Conservation (phyloP, 2,329 filamentous ascomycete species). For the Nothomitra cinnamomea region DNA sequence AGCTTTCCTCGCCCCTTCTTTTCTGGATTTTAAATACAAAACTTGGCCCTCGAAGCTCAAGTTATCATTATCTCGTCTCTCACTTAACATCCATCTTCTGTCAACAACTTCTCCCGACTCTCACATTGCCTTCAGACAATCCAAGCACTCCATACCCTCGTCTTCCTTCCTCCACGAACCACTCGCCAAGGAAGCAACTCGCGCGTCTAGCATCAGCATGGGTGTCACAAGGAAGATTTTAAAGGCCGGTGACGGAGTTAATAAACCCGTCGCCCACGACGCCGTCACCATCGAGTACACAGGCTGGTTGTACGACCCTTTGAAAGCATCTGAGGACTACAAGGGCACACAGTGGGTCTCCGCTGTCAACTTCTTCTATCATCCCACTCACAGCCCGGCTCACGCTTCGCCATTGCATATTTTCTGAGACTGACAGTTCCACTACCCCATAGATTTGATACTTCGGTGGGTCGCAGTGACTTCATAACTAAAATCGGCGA, state of each 20-base stretch:
- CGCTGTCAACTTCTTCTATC: background rate
- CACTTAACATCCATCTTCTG: background rate
- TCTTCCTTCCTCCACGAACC: background rate
- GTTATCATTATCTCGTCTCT: background rate
- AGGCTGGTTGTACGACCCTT: slow-evolving; percentile 61
- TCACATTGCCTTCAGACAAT: background rate
- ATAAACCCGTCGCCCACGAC: slow-evolving; percentile 48
- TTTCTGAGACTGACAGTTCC: background rate
- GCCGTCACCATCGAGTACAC: slow-evolving; percentile 80
- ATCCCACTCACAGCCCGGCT: background rate
- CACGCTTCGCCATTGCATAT: background rate
- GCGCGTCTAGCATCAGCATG: slow-evolving; percentile 1
- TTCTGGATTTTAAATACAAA: background rate
- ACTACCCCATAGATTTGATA: slow-evolving; percentile 58
- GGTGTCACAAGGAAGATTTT: slow-evolving; percentile 50
- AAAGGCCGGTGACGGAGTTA: slow-evolving; percentile 40
- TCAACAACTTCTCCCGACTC: background rate
- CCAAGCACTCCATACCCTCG: background rate
- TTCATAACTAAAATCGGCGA: slow-evolving; percentile 67
- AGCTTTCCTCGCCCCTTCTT: background rate
- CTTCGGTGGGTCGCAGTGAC: slow-evolving; percentile 58
- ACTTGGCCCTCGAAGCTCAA: background rate
- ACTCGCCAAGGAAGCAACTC: background rate
- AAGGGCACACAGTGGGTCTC: slow-evolving; percentile 52
- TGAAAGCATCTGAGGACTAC: slow-evolving; percentile 38